Evolutionary conservation across 176 grass and related monocot genomes (phyloP).

Genomic region (Tuctoria greenei): DNA sequence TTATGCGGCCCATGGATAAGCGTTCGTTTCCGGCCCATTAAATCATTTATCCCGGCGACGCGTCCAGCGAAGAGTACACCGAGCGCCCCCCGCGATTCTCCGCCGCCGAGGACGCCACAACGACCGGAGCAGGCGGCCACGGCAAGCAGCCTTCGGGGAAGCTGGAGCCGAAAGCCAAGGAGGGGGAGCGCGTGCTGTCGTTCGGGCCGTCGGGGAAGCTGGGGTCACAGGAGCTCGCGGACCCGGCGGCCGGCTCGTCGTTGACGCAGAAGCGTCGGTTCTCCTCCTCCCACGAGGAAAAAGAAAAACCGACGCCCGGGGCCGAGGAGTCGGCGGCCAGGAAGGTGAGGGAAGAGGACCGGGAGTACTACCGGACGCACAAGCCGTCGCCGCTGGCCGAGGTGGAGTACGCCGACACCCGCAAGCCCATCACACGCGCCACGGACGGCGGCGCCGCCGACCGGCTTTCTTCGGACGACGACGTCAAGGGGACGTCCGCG

Average conservation of each 20-base stretch:
- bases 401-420: conserved; percentile 70
- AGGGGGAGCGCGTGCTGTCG: conserved; percentile 42
- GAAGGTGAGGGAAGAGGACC: conserved; percentile 45
- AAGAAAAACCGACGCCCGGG: conserved; percentile 38
- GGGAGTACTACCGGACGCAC: conserved; percentile 70
- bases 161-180: no score
- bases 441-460: conserved; percentile 42
- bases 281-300: conserved; percentile 26
- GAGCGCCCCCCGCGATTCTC: conserved; percentile 41
- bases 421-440: conserved; percentile 55
- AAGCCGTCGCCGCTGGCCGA: conserved; percentile 77
- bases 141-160: neutral
- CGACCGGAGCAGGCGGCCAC: neutral
- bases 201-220: conserved; percentile 51
- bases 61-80: conserved; percentile 46
- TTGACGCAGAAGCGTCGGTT: conserved; percentile 60
- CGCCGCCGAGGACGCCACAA: conserved; percentile 30
- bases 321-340: neutral
- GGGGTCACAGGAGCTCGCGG: conserved; percentile 41
- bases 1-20: no score
- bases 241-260: neutral
- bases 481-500: conserved; percentile 11
- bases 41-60: no score
- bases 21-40: no score
- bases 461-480: conserved; percentile 9